Evolutionary conservation across 257 asterid species (phyloP), one percentile per base, ranked within the genome.

Genomic region (Sherardia arvensis): DNA sequence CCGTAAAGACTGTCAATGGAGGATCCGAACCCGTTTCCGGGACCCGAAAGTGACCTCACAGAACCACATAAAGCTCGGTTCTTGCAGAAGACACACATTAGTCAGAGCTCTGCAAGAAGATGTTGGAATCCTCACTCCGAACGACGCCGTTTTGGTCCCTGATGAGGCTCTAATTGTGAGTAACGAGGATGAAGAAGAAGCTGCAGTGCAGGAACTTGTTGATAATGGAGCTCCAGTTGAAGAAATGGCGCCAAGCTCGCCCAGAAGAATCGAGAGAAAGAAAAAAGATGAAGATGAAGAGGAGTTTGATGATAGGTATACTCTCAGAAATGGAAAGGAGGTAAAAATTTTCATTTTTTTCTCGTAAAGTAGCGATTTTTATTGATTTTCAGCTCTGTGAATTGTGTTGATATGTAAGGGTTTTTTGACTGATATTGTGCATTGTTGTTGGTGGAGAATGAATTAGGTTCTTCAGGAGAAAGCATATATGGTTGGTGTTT

Each of bases 391-490:
- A 17, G 21, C 51, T 0, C 12, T 34, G 43, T 34, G 9, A 34
- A 34, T 34, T 34, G 7, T 34, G 20, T 11, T 27, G 36, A 25
- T 26, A 26, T 4, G 21, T 55, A 14, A 55, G 21, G 61, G n/a
- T 18, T 49, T 21, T 62, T 23, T 23, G 22, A 7, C 10, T 40
- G 53, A 23, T 40, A 28, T 66, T 32, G 15, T 27, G 65, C 45
- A 25, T 38, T 59, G n/a, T 12, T 38, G 47, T 40, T 4, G 53
- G 65, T 28, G 48, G 66, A 68, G 26, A 40, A 59, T 75, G 17
- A 38, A 55, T 72, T 22, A 93, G 99, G 97, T 87, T 69, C 72
- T 89, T 69, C 96, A 87, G 74, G 99, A 93, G 83, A 93, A 84
- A 70, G 95, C 99, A 63, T 93, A 87, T 70, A 76, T 90, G 59